These are phyloP conservation scores for Candida glucosophila DNA, from an alignment of 1,139 yeast species.

Conservation along the genomic window DNA sequence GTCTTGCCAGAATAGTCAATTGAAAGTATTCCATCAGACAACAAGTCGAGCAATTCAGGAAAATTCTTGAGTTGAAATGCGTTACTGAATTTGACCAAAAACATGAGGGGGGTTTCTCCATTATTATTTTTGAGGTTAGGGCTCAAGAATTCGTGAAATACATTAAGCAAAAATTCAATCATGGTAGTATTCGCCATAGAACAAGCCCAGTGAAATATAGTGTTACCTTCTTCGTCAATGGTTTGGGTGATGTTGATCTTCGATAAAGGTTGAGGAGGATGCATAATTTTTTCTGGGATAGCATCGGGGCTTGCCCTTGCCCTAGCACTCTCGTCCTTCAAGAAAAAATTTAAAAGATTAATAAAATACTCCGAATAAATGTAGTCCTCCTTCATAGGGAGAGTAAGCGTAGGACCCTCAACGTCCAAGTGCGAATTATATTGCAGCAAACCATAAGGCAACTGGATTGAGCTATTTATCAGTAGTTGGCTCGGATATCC, in stretches of 20 bases:
- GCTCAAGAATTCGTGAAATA: constrained; percentile 36
- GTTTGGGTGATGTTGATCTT: constrained; percentile 66
- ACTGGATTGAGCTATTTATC: constrained; percentile 6
- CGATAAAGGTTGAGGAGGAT: constrained; percentile 35
- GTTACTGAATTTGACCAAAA: constrained; percentile 84
- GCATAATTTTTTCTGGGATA: constrained; percentile 25
- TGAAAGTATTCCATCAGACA: constrained; percentile 70
- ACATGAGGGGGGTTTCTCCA: constrained; percentile 87
- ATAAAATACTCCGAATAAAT: constrained; percentile 29
- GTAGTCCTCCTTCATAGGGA: constrained; percentile 12
- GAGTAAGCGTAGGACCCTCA: constrained; percentile 7
- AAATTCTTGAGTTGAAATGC: constrained; percentile 72
- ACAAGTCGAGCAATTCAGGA: constrained; percentile 57
- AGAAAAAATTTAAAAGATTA: constrained; percentile 26
- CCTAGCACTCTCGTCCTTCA: constrained; percentile 21
- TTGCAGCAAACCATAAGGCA: constrained; percentile 19
- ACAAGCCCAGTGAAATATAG: constrained; percentile 94
- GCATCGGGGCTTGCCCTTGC: constrained; percentile 7
- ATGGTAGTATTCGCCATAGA: constrained; percentile 74
- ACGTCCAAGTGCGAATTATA: constrained; percentile 6
- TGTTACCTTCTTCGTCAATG: constrained; percentile 87
- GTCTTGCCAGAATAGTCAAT: constrained; percentile 67
- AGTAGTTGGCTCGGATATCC: constrained; percentile 5
- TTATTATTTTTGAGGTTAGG: constrained; percentile 56
- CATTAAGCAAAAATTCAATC: constrained; percentile 60